A percentile compares a stretch with the other conserved stretches of the same genome.
Conservation (phyloP, 805 yeast species). For the Ogataea paradorogensis region DNA sequence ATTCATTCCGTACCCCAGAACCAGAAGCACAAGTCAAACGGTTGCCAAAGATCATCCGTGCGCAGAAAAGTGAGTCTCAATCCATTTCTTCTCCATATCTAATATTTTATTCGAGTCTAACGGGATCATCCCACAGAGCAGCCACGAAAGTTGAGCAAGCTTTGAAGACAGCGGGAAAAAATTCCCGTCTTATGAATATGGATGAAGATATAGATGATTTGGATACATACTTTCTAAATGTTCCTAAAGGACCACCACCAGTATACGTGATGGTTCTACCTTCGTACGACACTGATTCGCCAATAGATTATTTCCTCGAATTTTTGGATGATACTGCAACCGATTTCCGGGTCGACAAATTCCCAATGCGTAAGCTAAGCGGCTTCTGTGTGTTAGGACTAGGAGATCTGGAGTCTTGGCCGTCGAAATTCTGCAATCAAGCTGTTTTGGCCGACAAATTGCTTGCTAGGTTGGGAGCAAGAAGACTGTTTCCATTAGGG, state of each 20-base stretch:
- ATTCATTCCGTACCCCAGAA: conserved; percentile 3
- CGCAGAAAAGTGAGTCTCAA: conserved; percentile 24
- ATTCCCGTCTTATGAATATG: conserved; percentile 51
- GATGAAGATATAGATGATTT: conserved; percentile 82
- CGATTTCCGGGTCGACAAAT: conserved; percentile 83
- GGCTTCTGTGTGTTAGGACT: conserved; percentile 87
- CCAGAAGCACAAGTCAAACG: neutral
- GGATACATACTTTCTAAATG: conserved; percentile 73
- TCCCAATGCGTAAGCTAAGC: conserved; percentile 62
- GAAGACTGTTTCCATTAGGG: conserved; percentile 81
- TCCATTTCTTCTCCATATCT: conserved; percentile 30
- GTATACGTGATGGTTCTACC: conserved; percentile 78
- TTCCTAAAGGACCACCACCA: conserved; percentile 48
- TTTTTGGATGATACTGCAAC: conserved; percentile 74
- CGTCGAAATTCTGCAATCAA: conserved; percentile 82
- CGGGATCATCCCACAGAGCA: conserved; percentile 74
- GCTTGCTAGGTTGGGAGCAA: conserved; percentile 80
- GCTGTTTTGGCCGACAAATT: conserved; percentile 71
- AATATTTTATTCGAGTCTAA: conserved; percentile 79
- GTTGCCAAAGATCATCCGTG: conserved; percentile 1
- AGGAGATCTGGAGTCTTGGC: conserved; percentile 86
- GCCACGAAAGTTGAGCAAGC: conserved; percentile 51
- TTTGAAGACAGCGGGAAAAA: conserved; percentile 31
- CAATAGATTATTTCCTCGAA: conserved; percentile 82
- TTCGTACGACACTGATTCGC: conserved; percentile 89